phyloP scores from a whole-genome alignment of 2,329 filamentous ascomycete genomes.

The Talaromyces sp. region DNA sequence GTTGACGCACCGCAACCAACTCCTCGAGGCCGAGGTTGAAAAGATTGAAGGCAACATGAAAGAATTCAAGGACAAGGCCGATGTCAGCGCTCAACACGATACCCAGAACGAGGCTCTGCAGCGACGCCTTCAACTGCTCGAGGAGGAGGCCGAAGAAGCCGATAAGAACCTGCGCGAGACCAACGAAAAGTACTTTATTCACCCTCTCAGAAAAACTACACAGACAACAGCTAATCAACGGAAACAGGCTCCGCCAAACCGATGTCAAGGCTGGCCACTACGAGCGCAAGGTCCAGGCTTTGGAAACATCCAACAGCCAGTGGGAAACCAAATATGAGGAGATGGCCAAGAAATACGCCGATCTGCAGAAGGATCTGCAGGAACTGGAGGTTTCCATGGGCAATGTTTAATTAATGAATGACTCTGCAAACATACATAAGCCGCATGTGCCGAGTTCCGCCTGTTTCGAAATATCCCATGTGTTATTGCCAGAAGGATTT shows the following conservation, averaged over 20 bases:
- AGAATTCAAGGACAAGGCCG: conserved; percentile 80
- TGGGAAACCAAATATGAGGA: conserved; percentile 99
- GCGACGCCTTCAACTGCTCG: conserved; percentile 88
- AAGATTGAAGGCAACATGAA: conserved; percentile 80
- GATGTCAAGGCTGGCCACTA: conserved; percentile 99
- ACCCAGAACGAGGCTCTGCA: conserved; percentile 88
- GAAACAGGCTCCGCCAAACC: conserved; percentile 83
- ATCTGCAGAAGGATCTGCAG: conserved; percentile 82
- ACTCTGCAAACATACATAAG: conserved; percentile 8
- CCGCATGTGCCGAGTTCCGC: conserved; percentile 12
- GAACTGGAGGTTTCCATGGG: conserved; percentile 87
- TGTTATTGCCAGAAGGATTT: conserved; percentile 1
- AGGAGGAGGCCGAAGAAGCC: conserved; percentile 95
- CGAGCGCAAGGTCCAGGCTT: conserved; percentile 97
- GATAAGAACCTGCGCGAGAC: conserved; percentile 95
- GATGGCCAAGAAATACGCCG: conserved; percentile 81
- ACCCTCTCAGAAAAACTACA: neutral
- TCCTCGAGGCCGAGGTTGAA: conserved; percentile 86
- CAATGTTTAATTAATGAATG: conserved; percentile 65
- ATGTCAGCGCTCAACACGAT: conserved; percentile 74
- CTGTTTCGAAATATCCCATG: conserved; percentile 8
- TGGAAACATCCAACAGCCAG: conserved; percentile 84
- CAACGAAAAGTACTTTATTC: conserved; percentile 86
- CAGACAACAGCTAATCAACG: conserved; percentile 13
- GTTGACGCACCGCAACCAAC: conserved; percentile 86